A percentile compares a stretch with the other conserved stretches of the same genome.
Evolutionary conservation across 495 filamentous ascomycete genomes (phyloP).

Genomic region (Amniculicola lignicola): DNA sequence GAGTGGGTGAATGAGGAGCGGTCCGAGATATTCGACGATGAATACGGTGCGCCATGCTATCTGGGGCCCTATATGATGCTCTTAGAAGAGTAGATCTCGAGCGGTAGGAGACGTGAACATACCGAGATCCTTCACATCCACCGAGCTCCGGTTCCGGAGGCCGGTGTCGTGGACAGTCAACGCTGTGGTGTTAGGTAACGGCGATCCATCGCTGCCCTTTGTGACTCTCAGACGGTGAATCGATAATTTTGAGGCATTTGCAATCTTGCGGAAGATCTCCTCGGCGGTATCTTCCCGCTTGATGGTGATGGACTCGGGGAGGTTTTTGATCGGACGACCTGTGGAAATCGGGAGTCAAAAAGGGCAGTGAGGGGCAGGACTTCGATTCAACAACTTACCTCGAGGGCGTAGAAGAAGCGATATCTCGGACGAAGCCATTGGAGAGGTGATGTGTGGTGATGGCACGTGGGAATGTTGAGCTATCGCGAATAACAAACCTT

Average conservation of each 20-base stretch:
- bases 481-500: too few relatives aligned
- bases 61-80: constrained; percentile 65
- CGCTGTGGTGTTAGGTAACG: constrained; percentile 68
- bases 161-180: constrained; percentile 60
- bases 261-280: constrained; percentile 55
- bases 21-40: constrained; percentile 89
- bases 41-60: constrained; percentile 93
- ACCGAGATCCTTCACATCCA: constrained; percentile 95
- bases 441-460: background rate
- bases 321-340: constrained; percentile 44
- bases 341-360: background rate
- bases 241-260: constrained; percentile 52
- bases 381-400: constrained; percentile 30
- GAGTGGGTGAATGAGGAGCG: constrained; percentile 83
- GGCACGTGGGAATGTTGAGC: too few relatives aligned
- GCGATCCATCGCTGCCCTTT: constrained; percentile 63
- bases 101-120: constrained; percentile 35
- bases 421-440: constrained; percentile 23
- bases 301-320: constrained; percentile 37
- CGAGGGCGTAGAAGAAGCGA: constrained; percentile 30
- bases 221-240: constrained; percentile 66
- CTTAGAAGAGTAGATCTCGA: background rate
- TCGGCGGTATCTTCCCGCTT: constrained; percentile 31
- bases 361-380: background rate
- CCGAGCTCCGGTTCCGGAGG: constrained; percentile 63